phyloP scores from a whole-genome alignment of 768 basidiomycete genomes.

The Boletus sp. region DNA sequence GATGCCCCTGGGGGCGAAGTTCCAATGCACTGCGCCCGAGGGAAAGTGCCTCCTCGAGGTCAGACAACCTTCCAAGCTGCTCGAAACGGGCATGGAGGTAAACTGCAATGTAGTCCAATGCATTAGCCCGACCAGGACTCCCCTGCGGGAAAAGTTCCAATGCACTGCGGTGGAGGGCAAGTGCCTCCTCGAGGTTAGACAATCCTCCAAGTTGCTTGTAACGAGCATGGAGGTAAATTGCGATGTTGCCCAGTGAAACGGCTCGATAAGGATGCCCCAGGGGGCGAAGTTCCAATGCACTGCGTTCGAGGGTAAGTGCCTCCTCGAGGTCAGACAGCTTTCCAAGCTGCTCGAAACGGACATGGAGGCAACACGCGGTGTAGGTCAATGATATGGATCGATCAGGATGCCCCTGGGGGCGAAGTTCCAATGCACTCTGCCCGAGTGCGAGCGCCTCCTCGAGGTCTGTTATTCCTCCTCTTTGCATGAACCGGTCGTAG shows the following conservation, averaged over 20 bases:
- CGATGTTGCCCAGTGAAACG: not conserved
- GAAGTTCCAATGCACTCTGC: not conserved
- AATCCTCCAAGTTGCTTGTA: not conserved
- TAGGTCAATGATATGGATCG: too few relatives aligned
- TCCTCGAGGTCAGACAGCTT: too few relatives aligned
- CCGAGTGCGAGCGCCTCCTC: not conserved
- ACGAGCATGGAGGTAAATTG: not conserved
- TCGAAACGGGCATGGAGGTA: too few relatives aligned
- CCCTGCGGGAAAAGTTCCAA: not conserved
- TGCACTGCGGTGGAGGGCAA: not conserved
- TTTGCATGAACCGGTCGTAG: not conserved
- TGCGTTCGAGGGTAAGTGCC: too few relatives aligned
- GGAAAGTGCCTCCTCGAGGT: too few relatives aligned
- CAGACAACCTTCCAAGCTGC: too few relatives aligned
- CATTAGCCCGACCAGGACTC: too few relatives aligned
- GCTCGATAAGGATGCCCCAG: not conserved
- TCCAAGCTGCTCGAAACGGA: too few relatives aligned
- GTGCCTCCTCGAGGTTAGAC: not conserved
- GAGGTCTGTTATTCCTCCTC: not conserved
- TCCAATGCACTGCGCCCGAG: too few relatives aligned
- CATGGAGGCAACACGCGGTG: too few relatives aligned
- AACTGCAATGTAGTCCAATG: too few relatives aligned
- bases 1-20: not conserved
- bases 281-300: too few relatives aligned
- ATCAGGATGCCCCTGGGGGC: not conserved